Base-by-base conservation (phyloP, 1,139 yeast genomes). In the Trichomonascaceae sp. region DNA sequence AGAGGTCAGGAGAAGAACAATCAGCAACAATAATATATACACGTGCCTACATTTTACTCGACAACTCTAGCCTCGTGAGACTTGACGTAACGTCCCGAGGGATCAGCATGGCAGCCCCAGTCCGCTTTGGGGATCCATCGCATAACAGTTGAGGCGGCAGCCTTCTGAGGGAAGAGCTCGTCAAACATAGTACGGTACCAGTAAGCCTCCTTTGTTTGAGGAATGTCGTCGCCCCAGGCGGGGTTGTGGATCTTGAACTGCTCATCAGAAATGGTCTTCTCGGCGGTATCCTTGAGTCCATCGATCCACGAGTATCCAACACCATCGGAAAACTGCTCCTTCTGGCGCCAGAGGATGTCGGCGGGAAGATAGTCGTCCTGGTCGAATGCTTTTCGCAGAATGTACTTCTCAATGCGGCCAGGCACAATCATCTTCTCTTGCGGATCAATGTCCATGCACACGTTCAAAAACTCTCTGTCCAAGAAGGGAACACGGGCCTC, bases 111-210 rank as follows among this genome's bases (percentile, higher is more conserved):
- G 65, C 98, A 89, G 44, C 98, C 98, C 99, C 99, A 89, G 62
- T 89, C 98, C 44, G 97, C 97, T 72, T 92, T 89, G 58, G 99
- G 99, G 61, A 89, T 67, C 99, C 99, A 89, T 71, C 98, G 79
- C 95, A 82, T 85, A 42, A 89, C 98, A 16, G 98, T 89, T 31
- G 76, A 65, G 42, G 96, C 97, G 48, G 94, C 98, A 48, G 94
- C 89, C 59, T 75, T 71, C 50, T 79, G 74, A 39, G 84, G 77
- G 77, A 85, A 89, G 51, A 84, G 64, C 51, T 81, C 92, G 60
- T 92, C 98, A 56, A 89, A 89, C 71, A 85, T 81, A 57, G 78
- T 70, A 70, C 99, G 76, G 74, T 89, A 89, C 93, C 95, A 89
- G 75, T 84, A 89, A 35, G 98, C 98, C 69, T 89, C 99, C 71